Conservation (phyloP, 106 monocot genomes). For the Platanthera zijinensis region DNA sequence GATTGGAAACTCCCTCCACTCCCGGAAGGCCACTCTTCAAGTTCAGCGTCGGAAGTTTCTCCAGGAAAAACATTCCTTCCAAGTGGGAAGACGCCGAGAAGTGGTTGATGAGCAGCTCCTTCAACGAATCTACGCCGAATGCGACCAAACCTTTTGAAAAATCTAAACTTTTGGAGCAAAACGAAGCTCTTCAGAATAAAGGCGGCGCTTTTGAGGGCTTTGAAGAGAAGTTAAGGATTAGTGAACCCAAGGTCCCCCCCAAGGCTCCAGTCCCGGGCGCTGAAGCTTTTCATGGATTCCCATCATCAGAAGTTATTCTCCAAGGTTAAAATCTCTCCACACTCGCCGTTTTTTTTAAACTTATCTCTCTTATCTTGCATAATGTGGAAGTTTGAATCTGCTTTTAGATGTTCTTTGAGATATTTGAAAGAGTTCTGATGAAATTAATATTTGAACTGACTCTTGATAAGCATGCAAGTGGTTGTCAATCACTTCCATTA, state of each 20-base stretch:
- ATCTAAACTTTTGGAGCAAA: conserved; percentile 22
- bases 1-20: conserved; percentile 57
- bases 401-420: too few relatives aligned
- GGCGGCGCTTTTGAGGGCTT: conserved; percentile 12
- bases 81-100: conserved; percentile 99
- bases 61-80: conserved; percentile 64
- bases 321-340: conserved; percentile 39
- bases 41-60: conserved; percentile 40
- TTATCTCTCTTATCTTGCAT: background rate
- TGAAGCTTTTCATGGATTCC: conserved; percentile 23
- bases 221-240: conserved; percentile 20
- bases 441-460: too few relatives aligned
- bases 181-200: conserved; percentile 23
- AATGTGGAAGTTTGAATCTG: too few relatives aligned
- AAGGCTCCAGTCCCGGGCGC: background rate
- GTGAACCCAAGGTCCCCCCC: conserved; percentile 15
- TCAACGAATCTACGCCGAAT: conserved; percentile 57
- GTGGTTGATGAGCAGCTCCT: conserved; percentile 66
- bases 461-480: background rate
- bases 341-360: background rate
- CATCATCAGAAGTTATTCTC: conserved; percentile 48
- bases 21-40: conserved; percentile 70
- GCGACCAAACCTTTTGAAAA: conserved; percentile 14
- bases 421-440: too few relatives aligned
- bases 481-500: too few relatives aligned